phyloP scores from a whole-genome alignment of 2,329 filamentous ascomycete species.

The Nannizzia gypsea region DNA sequence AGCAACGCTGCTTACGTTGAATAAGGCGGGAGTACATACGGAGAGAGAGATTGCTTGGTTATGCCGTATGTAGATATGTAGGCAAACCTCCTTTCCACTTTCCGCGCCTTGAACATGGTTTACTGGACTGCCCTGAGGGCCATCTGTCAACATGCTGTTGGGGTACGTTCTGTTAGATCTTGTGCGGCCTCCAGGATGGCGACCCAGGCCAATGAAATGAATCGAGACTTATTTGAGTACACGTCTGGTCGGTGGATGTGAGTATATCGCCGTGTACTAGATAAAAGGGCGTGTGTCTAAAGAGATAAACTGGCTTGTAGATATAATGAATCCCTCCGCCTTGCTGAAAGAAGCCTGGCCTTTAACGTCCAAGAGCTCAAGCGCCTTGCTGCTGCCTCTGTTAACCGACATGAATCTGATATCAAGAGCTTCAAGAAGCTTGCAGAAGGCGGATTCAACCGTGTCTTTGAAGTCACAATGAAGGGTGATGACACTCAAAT shows the following conservation, averaged over 20 bases:
- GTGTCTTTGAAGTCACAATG: not conserved
- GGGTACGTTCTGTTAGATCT: not conserved
- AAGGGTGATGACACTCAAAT: not conserved
- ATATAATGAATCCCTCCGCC: slow-evolving; percentile 6
- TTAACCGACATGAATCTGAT: not conserved
- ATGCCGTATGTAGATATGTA: too few species aligned
- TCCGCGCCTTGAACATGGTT: not conserved
- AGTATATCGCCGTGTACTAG: not conserved
- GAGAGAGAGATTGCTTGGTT: too few species aligned
- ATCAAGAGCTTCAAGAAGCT: not conserved
- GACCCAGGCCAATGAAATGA: not conserved
- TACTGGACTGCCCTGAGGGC: not conserved
- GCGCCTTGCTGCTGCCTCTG: not conserved
- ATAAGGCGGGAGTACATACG: too few species aligned
- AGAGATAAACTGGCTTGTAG: not conserved
- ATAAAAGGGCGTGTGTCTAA: not conserved
- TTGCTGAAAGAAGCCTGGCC: not conserved
- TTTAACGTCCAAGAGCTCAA: slow-evolving; percentile 5
- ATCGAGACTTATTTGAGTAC: not conserved
- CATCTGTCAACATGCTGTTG: not conserved
- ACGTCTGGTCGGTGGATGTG: slow-evolving; percentile 7
- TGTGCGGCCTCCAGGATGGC: not conserved
- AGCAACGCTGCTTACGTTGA: too few species aligned
- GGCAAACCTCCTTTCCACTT: too few species aligned
- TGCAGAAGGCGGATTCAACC: not conserved